Evolutionary conservation across 2,329 filamentous ascomycete genomes (phyloP).

Genomic region (Microdochium bolleyi): DNA sequence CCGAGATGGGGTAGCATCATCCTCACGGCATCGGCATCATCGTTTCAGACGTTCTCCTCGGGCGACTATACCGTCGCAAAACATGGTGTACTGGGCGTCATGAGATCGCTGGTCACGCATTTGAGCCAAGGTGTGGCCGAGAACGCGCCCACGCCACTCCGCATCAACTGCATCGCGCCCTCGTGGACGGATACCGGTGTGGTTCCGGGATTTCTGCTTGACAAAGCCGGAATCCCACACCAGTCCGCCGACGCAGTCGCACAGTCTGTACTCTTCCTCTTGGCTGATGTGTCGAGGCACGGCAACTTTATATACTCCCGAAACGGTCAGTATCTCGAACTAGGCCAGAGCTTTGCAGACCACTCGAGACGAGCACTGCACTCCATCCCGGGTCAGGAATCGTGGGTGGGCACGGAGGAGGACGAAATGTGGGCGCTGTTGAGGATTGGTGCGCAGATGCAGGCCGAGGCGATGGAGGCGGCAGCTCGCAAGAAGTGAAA

Average conservation of each 20-base stretch:
- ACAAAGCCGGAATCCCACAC: background rate
- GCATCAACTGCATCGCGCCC: conserved; percentile 47
- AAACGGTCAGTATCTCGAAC: background rate
- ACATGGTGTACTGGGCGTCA: conserved; percentile 45
- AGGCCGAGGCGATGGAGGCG: background rate
- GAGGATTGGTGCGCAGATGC: background rate
- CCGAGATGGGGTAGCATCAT: background rate
- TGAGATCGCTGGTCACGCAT: conserved; percentile 34
- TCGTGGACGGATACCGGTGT: conserved; percentile 46
- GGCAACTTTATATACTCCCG: background rate
- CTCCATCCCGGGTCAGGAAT: background rate
- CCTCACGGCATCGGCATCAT: background rate
- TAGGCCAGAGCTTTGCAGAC: background rate
- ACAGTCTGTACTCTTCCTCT: background rate
- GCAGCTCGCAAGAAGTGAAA: background rate
- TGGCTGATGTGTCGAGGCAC: background rate
- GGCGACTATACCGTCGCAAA: conserved; percentile 26
- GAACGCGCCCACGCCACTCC: conserved; percentile 29
- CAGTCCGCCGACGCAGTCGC: background rate
- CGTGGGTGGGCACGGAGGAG: background rate
- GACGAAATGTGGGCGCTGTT: background rate
- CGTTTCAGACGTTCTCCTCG: background rate
- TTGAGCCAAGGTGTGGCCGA: conserved; percentile 18
- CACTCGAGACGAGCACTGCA: background rate
- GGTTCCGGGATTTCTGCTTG: conserved; percentile 21